Conservation (phyloP, 73 alveolate species). For the Diophrys sp. region DNA sequence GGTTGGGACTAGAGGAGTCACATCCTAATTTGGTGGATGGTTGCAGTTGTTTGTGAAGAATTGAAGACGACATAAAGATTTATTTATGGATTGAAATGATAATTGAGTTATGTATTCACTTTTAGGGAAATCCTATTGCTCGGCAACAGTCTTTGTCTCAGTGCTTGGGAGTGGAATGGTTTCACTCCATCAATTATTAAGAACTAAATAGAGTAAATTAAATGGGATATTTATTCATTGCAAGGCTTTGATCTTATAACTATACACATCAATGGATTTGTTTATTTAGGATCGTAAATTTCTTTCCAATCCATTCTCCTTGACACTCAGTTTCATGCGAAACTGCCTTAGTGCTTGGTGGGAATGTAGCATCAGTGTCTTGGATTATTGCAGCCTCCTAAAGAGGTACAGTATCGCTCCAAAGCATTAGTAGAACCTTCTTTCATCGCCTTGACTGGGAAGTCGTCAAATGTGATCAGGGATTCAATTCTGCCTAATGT, state of each 20-base stretch:
- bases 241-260: neutral
- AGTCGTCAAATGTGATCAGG: neutral
- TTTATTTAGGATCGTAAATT: no score
- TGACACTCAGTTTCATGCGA: neutral
- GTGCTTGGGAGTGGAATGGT: neutral
- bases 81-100: neutral
- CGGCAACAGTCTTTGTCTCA: neutral
- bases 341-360: neutral
- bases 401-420: neutral
- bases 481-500: neutral
- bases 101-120: neutral
- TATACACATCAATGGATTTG: neutral
- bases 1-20: no score
- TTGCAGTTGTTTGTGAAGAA: neutral
- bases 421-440: neutral
- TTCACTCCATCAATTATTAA: neutral
- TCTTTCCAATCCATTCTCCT: neutral
- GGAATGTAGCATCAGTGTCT: neutral
- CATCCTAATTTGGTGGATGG: no score
- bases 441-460: neutral
- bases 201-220: neutral
- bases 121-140: neutral
- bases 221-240: neutral
- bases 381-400: neutral
- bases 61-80: neutral